A percentile compares a stretch with the other conserved stretches of the same genome.
Conservation (phyloP, 768 basidiomycete species). For the Leucogyrophana mollusca region DNA sequence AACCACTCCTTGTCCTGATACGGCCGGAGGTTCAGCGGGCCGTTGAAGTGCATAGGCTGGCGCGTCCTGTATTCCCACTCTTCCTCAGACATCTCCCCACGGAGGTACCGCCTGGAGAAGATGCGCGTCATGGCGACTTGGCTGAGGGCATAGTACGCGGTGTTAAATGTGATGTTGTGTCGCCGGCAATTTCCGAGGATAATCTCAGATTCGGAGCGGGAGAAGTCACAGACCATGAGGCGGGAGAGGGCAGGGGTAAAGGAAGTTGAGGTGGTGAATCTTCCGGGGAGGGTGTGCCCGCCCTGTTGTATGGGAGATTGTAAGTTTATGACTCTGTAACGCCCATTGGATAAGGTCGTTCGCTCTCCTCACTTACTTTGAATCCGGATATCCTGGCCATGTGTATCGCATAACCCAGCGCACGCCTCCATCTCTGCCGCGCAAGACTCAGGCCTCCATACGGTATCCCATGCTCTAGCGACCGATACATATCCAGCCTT, state of each 20-base stretch:
- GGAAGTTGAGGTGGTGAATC: constrained; percentile 29
- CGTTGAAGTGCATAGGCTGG: constrained; percentile 47
- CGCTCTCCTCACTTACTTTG: constrained; percentile 24
- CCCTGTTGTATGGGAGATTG: constrained; percentile 37
- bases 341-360: neutral
- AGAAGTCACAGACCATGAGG: constrained; percentile 16
- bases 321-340: too few relatives aligned
- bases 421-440: constrained; percentile 41
- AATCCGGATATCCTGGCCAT: constrained; percentile 29
- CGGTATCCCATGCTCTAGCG: constrained; percentile 40
- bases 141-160: constrained; percentile 43
- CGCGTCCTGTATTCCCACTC: constrained; percentile 49
- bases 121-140: constrained; percentile 49
- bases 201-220: constrained; percentile 22
- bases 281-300: constrained; percentile 49
- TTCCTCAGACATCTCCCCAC: constrained; percentile 39
- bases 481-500: constrained; percentile 37
- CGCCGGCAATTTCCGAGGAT: constrained; percentile 37
- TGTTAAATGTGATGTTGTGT: constrained; percentile 45
- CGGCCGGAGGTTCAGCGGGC: constrained; percentile 48
- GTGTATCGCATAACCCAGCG: constrained; percentile 37
- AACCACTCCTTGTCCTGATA: constrained; percentile 45
- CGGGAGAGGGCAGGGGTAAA: constrained; percentile 38
- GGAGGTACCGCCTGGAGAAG: constrained; percentile 39
- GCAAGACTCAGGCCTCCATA: constrained; percentile 27